Evolutionary conservation across 1,284 basidiomycete species (phyloP).

Genomic region (Rhodotorula sp.): DNA sequence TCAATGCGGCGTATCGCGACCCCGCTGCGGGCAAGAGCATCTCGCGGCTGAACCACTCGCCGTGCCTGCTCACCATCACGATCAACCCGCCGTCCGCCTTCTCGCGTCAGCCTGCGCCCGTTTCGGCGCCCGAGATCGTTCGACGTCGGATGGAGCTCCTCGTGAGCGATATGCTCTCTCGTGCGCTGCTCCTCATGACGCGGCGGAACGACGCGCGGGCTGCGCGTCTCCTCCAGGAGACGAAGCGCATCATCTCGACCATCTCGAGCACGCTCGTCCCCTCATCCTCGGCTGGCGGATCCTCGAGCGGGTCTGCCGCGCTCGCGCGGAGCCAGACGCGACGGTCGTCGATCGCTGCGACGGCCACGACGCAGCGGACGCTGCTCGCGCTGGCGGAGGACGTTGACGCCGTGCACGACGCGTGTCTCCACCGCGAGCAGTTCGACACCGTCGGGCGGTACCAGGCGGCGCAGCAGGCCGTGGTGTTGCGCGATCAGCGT

Average conservation of each 20-base stretch:
- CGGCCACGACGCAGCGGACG: slow-evolving; percentile 29
- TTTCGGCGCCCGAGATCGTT: slow-evolving; percentile 76
- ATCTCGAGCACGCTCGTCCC: slow-evolving; percentile 37
- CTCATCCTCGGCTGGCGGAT: background rate
- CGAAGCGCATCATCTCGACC: slow-evolving; percentile 72
- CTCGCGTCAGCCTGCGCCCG: slow-evolving; percentile 50
- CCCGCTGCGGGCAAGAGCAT: slow-evolving; percentile 77
- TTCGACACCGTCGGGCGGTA: slow-evolving; percentile 82
- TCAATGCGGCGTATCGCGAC: slow-evolving; percentile 89
- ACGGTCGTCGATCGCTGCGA: slow-evolving; percentile 4
- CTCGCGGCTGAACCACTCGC: slow-evolving; percentile 73
- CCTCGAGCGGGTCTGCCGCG: background rate
- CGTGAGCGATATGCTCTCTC: slow-evolving; percentile 90
- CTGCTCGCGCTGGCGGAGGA: slow-evolving; percentile 70
- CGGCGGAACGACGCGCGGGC: slow-evolving; percentile 83
- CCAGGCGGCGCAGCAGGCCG: slow-evolving; percentile 88
- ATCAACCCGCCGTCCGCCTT: slow-evolving; percentile 57
- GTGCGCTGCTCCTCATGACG: slow-evolving; percentile 82
- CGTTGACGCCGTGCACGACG: slow-evolving; percentile 78
- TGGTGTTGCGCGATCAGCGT: slow-evolving; percentile 88
- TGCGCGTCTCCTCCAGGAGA: slow-evolving; percentile 81
- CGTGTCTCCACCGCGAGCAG: slow-evolving; percentile 80
- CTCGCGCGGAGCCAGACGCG: background rate
- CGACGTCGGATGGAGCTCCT: slow-evolving; percentile 91
- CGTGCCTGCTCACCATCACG: slow-evolving; percentile 83